phyloP scores from a whole-genome alignment of 1,284 basidiomycete genomes.

The Prillingera fragicola region DNA sequence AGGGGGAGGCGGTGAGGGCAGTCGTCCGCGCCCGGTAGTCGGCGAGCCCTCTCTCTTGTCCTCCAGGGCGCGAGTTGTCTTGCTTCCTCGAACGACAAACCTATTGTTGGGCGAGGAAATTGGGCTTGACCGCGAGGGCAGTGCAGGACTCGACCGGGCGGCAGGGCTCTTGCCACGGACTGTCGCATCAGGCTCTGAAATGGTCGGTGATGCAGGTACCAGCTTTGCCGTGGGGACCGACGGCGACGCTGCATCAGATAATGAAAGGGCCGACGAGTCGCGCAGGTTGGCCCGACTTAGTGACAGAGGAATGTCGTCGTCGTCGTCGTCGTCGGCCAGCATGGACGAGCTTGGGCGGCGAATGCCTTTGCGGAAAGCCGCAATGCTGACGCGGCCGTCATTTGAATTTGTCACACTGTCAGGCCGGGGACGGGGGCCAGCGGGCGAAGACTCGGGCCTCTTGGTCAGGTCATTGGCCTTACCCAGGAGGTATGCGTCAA shows the following conservation, averaged over 20 bases:
- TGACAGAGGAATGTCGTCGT: slow-evolving; percentile 40
- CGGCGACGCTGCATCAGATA: slow-evolving; percentile 4
- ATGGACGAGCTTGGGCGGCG: slow-evolving; percentile 28
- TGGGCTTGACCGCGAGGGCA: too few relatives aligned
- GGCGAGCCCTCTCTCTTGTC: too few relatives aligned
- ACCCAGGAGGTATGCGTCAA: slow-evolving; percentile 7
- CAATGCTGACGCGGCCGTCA: slow-evolving; percentile 29
- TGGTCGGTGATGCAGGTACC: too few relatives aligned
- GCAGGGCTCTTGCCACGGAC: too few relatives aligned
- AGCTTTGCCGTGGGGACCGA: neutral
- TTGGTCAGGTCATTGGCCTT: neutral
- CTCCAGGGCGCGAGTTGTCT: too few relatives aligned
- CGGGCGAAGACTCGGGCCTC: slow-evolving; percentile 1
- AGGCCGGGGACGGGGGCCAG: slow-evolving; percentile 22
- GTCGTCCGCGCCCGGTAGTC: too few relatives aligned
- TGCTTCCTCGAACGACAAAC: too few relatives aligned
- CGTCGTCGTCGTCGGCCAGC: slow-evolving; percentile 25
- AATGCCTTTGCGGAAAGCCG: slow-evolving; percentile 37
- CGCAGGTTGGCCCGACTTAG: slow-evolving; percentile 12
- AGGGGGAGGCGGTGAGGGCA: too few relatives aligned
- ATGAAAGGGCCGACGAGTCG: slow-evolving; percentile 11
- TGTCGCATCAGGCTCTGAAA: too few relatives aligned
- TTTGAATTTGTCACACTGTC: slow-evolving; percentile 29
- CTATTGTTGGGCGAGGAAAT: too few relatives aligned
- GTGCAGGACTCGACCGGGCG: too few relatives aligned